Evolutionary conservation across 768 basidiomycete species (phyloP), one percentile per base, ranked within the genome.

Genomic region (Tricholoma flavovirens): DNA sequence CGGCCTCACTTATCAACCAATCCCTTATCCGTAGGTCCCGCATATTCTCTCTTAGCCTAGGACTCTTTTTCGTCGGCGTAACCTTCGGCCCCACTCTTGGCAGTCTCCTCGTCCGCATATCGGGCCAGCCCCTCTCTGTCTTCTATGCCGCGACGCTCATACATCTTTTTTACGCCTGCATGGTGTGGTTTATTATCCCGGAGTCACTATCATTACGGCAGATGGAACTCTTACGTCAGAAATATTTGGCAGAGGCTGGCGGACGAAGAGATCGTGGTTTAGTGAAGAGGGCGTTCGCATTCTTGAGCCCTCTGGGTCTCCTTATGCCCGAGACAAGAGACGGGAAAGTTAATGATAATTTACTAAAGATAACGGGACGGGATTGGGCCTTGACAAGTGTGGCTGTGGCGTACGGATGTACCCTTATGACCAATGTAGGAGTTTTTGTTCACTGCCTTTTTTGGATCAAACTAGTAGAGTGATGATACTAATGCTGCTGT

Each of bases 41-140:
- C 5, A 74, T 76, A 19, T 85, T 89, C 64, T 88, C 90, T 1
- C 67, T 88, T 30, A 72, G 74, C 43, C 70, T 83, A 1, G 93
- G 93, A 0, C 73, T 90, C 3, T 57, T 86, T 45, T 91, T 88
- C 69, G 65, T 73, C 8, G 93, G 93, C n/a, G 77, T 89, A 64
- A 86, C 86, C 1, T 29, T 89, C 17, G 93, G 93, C 0, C 93
- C 93, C 4, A 77, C 83, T 3, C 56, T 93, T 0, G 90, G 91
- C 12, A 77, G 82, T 51, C 56, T 89, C 33, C 64, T 91, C 38
- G 82, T 93, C 64, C 78, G 72, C 33, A 62, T 69, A 21, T 88
- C 85, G 0, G 78, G 77, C 5, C 70, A 73, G 14, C 62, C 80
- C 9, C 67, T 90, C 17, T 81, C 82, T 0, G 83, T 90, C 15